phyloP scores from a whole-genome alignment of 2,329 filamentous ascomycete species.

The Hypoxylon sp. region DNA sequence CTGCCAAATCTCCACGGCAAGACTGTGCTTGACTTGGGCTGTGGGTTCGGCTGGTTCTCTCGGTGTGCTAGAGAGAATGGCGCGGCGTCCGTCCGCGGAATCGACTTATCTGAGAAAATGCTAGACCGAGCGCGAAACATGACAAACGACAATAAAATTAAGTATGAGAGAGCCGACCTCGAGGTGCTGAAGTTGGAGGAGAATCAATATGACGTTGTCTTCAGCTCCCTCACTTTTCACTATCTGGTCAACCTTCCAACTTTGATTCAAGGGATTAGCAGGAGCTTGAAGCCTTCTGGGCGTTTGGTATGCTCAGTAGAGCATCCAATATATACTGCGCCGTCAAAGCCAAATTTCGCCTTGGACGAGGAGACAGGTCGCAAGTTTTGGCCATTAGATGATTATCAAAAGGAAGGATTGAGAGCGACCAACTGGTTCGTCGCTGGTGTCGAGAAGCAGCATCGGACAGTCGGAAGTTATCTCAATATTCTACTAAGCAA shows the following conservation, averaged over 20 bases:
- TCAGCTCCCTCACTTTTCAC: conserved; percentile 61
- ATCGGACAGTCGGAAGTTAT: conserved; percentile 62
- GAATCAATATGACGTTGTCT: conserved; percentile 57
- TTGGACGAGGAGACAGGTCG: conserved; percentile 51
- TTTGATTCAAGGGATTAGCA: conserved; percentile 54
- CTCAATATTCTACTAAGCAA: conserved; percentile 56
- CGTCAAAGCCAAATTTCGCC: conserved; percentile 53
- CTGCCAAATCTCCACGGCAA: conserved; percentile 55
- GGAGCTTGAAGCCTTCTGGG: conserved; percentile 55
- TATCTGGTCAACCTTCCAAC: conserved; percentile 56
- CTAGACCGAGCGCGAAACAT: conserved; percentile 56
- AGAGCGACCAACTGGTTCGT: conserved; percentile 61
- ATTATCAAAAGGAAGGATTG: conserved; percentile 60
- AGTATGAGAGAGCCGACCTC: conserved; percentile 56
- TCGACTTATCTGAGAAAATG: conserved; percentile 64
- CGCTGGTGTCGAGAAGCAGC: conserved; percentile 62
- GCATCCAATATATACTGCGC: conserved; percentile 64
- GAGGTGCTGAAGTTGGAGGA: conserved; percentile 52
- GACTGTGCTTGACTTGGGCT: conserved; percentile 62
- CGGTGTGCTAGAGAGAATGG: conserved; percentile 60
- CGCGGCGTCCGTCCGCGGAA: conserved; percentile 55
- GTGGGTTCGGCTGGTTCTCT: conserved; percentile 64
- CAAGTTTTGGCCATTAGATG: conserved; percentile 60
- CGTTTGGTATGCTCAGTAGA: conserved; percentile 63
- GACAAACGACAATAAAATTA: conserved; percentile 52